phyloP scores from a whole-genome alignment of 2,329 filamentous ascomycete genomes.

The Apiospora hydei region DNA sequence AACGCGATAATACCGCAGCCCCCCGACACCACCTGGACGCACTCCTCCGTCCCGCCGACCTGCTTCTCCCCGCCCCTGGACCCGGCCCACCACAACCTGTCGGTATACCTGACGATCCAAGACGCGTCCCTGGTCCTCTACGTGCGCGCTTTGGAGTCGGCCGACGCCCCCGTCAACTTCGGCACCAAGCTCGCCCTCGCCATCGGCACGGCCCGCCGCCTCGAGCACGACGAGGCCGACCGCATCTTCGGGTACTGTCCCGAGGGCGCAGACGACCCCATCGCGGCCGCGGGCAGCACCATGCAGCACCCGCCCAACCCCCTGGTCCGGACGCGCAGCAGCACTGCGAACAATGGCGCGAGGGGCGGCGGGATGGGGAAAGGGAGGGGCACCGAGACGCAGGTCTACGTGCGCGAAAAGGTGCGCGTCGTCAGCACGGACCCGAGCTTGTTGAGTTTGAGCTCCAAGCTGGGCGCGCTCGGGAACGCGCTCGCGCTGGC shows the following conservation, averaged over 20 bases:
- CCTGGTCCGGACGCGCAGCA: constrained; percentile 24
- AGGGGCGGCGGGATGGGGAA: constrained; percentile 28
- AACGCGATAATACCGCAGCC: constrained; percentile 23
- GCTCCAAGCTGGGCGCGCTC: constrained; percentile 82
- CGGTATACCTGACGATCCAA: constrained; percentile 74
- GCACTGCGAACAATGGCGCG: constrained; percentile 26
- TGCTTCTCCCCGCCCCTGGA: constrained; percentile 53
- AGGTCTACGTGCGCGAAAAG: constrained; percentile 90
- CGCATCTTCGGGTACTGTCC: constrained; percentile 71
- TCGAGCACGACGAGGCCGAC: constrained; percentile 83
- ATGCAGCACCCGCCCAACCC: constrained; percentile 22
- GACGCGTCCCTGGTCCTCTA: constrained; percentile 75
- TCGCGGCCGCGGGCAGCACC: constrained; percentile 28
- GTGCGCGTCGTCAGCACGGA: constrained; percentile 88
- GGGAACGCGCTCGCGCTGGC: constrained; percentile 75
- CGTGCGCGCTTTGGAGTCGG: constrained; percentile 74
- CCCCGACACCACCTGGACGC: constrained; percentile 37
- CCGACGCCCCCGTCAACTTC: constrained; percentile 65
- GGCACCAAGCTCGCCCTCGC: constrained; percentile 74
- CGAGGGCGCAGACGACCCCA: constrained; percentile 35
- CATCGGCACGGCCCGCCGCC: constrained; percentile 68
- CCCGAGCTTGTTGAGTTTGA: constrained; percentile 82
- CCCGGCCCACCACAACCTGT: constrained; percentile 61
- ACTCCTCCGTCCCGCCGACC: constrained; percentile 40
- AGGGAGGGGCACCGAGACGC: constrained; percentile 42